Evolutionary conservation across 129 eudicot species (phyloP).

Genomic region (Centaurea solstitialis): DNA sequence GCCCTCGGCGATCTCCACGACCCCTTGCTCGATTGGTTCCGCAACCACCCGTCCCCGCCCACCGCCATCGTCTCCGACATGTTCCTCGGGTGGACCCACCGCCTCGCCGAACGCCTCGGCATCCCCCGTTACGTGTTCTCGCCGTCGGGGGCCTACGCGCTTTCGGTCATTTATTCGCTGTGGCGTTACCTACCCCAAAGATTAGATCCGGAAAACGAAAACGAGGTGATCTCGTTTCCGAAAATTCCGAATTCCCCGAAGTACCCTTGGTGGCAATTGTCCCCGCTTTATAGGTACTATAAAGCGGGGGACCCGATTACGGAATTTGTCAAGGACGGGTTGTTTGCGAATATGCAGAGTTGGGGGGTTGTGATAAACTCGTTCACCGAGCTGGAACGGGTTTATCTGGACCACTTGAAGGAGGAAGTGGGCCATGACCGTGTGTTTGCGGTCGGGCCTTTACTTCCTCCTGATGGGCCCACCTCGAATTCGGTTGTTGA

Average conservation of each 20-base stretch:
- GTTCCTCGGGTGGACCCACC: constrained; percentile 64
- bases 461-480: constrained; percentile 49
- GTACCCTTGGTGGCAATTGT: constrained; percentile 71
- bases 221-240: constrained; percentile 31
- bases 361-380: constrained; percentile 61
- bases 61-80: constrained; percentile 60
- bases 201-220: constrained; percentile 19
- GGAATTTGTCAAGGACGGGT: constrained; percentile 42
- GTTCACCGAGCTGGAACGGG: constrained; percentile 46
- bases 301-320: constrained; percentile 36
- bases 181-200: constrained; percentile 52
- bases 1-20: constrained; percentile 39
- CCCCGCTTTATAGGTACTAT: constrained; percentile 54
- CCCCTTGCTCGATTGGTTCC: constrained; percentile 50
- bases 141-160: constrained; percentile 60
- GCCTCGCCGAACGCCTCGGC: constrained; percentile 40
- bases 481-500: constrained; percentile 12
- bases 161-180: constrained; percentile 43
- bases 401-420: constrained; percentile 42
- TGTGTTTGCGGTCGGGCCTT: constrained; percentile 68
- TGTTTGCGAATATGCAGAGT: constrained; percentile 30
- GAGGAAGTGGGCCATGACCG: constrained; percentile 42
- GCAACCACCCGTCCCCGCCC: constrained; percentile 59
- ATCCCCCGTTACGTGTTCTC: constrained; percentile 53
- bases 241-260: constrained; percentile 50